Base-by-base conservation (phyloP, 768 basidiomycete genomes). In the Collybia sp. region DNA sequence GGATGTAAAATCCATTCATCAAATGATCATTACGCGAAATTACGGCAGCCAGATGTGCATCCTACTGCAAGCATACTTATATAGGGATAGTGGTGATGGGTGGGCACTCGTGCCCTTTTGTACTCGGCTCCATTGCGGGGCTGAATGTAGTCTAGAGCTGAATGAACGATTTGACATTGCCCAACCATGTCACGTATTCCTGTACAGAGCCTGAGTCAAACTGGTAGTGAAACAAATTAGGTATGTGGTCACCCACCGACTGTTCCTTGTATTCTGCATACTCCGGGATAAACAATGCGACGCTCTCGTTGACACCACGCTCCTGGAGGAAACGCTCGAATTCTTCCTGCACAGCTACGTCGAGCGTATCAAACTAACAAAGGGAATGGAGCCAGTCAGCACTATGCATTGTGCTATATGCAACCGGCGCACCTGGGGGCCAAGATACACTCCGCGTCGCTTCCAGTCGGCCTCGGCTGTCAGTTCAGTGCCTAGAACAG, bases 391-490 rank as follows among this genome's bases (percentile, higher is more conserved):
- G 8, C 17, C 40, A 25, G 37, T 11, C 32, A 19, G 32, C 34
- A 40, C 30, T 35, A 6, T 12, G 38, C 31, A 3, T 15, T 1
- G 34, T 10, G 13, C 30, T 13, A 32, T 48, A 13, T 16, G 41
- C 15, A 11, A 18, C 19, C 35, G 18, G 52, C 69, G 48, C 53
- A 88, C 83, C 72, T 87, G 83, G 43, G 94, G 95, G 1, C 95
- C 95, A 60, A 95, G 82, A 74, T 96, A 98, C 53, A 88, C 69
- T 1, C 88, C 92, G 15, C 93, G 80, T 40, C 94, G 82, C 62
- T 86, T 88, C 92, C 90, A 97, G 69, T 97, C 93, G 6, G 88
- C 86, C 52, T 98, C 93, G 6, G 89, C 84, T 11, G 82, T 89
- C 55, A 89, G 65, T 6, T 86, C 87, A 12, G 80, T 83, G 11